Conservation (phyloP, 192 early-diverging fungal species). For the Podochytrium sp. region DNA sequence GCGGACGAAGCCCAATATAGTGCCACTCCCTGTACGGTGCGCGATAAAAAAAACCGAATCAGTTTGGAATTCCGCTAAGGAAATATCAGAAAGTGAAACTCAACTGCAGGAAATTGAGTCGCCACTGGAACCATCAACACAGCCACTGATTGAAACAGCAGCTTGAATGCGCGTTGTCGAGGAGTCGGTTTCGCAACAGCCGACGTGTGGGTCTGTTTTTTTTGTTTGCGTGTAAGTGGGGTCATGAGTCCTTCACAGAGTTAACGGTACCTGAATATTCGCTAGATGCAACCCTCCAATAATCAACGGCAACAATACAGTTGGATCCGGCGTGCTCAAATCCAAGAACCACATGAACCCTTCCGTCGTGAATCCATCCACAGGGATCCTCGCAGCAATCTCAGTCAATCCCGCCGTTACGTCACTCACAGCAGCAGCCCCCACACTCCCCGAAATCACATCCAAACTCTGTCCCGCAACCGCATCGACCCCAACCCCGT, state of each 20-base stretch:
- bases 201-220: conserved; percentile 2
- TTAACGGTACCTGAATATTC: conserved; percentile 70
- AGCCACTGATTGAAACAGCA: conserved; percentile 56
- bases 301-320: conserved; percentile 68
- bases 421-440: conserved; percentile 47
- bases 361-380: conserved; percentile 56
- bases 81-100: background rate
- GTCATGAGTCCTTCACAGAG: too few species aligned
- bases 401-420: conserved; percentile 40
- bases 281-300: conserved; percentile 65
- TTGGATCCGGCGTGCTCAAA: conserved; percentile 65
- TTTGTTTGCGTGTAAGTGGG: too few species aligned
- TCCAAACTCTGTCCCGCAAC: background rate
- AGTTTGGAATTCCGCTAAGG: background rate
- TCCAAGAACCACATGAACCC: conserved; percentile 71
- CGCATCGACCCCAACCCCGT: background rate
- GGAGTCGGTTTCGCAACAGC: background rate
- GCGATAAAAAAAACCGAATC: too few species aligned
- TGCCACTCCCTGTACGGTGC: conserved; percentile 59
- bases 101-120: conserved; percentile 59
- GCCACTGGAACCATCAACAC: conserved; percentile 70
- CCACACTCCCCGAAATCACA: background rate
- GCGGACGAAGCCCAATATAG: conserved; percentile 77
- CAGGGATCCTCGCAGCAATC: background rate
- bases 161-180: conserved; percentile 16